A percentile compares a stretch with the other conserved stretches of the same genome.
These are phyloP conservation scores for Sarocladium brachiariae DNA, from an alignment of 2,329 filamentous ascomycete species.

Conservation along the genomic window DNA sequence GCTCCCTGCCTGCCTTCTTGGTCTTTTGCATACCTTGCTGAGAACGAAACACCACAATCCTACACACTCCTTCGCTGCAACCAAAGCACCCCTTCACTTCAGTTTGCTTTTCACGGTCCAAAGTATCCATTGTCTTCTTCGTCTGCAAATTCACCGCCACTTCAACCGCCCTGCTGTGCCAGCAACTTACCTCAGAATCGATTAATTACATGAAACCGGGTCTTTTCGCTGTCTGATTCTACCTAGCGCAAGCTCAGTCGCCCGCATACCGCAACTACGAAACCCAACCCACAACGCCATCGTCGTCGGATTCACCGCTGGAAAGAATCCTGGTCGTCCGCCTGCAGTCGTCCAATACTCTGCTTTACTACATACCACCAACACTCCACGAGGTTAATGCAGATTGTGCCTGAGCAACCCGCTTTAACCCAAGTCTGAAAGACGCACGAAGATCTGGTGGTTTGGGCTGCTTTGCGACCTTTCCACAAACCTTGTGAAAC, in stretches of 20 bases:
- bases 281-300: slow-evolving; percentile 8
- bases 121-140: too few relatives aligned
- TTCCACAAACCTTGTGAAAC: too few relatives aligned
- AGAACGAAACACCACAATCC: too few relatives aligned
- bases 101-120: too few relatives aligned
- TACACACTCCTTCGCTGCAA: too few relatives aligned
- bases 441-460: too few relatives aligned
- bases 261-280: background rate
- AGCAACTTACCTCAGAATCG: background rate
- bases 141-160: too few relatives aligned
- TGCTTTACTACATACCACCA: background rate
- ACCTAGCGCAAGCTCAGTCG: background rate
- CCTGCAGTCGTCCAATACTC: slow-evolving; percentile 6
- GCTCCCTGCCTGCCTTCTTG: too few relatives aligned
- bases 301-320: slow-evolving; percentile 7
- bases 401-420: slow-evolving; percentile 2
- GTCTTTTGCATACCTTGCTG: too few relatives aligned
- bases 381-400: background rate
- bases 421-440: background rate
- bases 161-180: too few relatives aligned
- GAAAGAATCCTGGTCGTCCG: background rate
- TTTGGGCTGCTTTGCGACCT: background rate
- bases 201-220: background rate
- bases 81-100: too few relatives aligned
- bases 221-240: background rate